Base-by-base conservation (phyloP, 2,329 filamentous ascomycete species). In the Chrysoporthe cubensis region DNA sequence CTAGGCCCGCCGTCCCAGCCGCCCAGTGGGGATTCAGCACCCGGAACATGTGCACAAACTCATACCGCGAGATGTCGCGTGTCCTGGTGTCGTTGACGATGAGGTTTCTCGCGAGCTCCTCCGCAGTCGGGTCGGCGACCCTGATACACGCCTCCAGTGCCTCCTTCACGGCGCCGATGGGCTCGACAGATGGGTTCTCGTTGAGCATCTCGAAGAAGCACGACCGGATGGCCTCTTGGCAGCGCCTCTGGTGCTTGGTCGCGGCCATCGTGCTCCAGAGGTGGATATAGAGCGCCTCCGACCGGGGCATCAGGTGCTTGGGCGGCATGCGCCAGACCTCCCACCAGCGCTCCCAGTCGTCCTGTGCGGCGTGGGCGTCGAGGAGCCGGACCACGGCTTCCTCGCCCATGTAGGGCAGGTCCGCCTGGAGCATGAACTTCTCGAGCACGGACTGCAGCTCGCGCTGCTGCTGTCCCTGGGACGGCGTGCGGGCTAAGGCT, bases 311-410 rank as follows among this genome's bases (percentile, higher is more conserved):
- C 50, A 82, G 77, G 71, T 84, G 83, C 52, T 84, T 80, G 16
- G 88, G 78, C 4, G 87, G 82, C 66, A 83, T 80, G 65, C 83
- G 83, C 82, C 90, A 92, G 11, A 83, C 74, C 26, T 86, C 81
- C 88, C 87, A 91, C 73, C 91, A 87, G 6, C 80, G 79, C 18
- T 82, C 75, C 82, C 87, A 90, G 71, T 88, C 78, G 21, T 75
- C 73, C 68, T 81, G 80, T 26, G 72, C 71, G 5, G 85, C 81
- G 70, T 87, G 84, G 1, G 80, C 78, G 3, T 76, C 71, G 78
- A 87, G 78, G 46, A 88, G 76, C 21, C 76, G 77, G 56, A 78
- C 74, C 11, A 81, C 75, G 60, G 80, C 76, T 3, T 70, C 65
- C 37, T 81, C 78, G 32, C 74, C 71, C 62, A 81, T 80, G n/a